A percentile compares a stretch with the other conserved stretches of the same genome.
phyloP scores from a whole-genome alignment of 768 basidiomycete species.

The Scleroderma citrinum region DNA sequence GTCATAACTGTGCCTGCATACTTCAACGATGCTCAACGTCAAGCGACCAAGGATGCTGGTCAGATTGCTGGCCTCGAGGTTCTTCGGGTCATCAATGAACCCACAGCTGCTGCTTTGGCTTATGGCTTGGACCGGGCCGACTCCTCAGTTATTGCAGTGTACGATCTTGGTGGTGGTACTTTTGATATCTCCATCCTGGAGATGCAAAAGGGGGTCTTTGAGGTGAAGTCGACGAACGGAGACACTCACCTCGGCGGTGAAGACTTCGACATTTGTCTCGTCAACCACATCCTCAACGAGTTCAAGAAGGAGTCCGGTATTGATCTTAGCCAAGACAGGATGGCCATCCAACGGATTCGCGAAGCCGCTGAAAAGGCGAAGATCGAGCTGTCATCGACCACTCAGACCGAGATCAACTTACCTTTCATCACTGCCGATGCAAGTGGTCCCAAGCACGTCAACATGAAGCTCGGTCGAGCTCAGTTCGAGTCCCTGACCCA shows the following conservation, averaged over 20 bases:
- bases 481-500: slow-evolving; percentile 87
- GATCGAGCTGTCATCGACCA: slow-evolving; percentile 92
- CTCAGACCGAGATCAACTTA: slow-evolving; percentile 94
- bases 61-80: slow-evolving; percentile 97
- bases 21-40: slow-evolving; percentile 99
- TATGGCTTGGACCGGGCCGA: slow-evolving; percentile 87
- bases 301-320: slow-evolving; percentile 93
- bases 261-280: slow-evolving; percentile 91
- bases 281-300: slow-evolving; percentile 78
- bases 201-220: slow-evolving; percentile 99
- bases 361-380: slow-evolving; percentile 99
- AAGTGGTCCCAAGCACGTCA: slow-evolving; percentile 95
- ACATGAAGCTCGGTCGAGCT: slow-evolving; percentile 80
- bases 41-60: slow-evolving; percentile 97
- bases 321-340: slow-evolving; percentile 78
- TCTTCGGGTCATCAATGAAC: slow-evolving; percentile 97
- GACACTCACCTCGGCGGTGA: slow-evolving; percentile 98
- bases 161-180: slow-evolving; percentile 96
- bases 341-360: slow-evolving; percentile 98
- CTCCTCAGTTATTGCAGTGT: slow-evolving; percentile 91
- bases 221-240: slow-evolving; percentile 99
- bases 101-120: slow-evolving; percentile 96
- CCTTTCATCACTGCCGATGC: slow-evolving; percentile 98
- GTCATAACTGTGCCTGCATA: slow-evolving; percentile 97
- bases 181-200: slow-evolving; percentile 99